Base-by-base conservation (phyloP, 2,329 filamentous ascomycete species). In the Stemphylium vesicarium region DNA sequence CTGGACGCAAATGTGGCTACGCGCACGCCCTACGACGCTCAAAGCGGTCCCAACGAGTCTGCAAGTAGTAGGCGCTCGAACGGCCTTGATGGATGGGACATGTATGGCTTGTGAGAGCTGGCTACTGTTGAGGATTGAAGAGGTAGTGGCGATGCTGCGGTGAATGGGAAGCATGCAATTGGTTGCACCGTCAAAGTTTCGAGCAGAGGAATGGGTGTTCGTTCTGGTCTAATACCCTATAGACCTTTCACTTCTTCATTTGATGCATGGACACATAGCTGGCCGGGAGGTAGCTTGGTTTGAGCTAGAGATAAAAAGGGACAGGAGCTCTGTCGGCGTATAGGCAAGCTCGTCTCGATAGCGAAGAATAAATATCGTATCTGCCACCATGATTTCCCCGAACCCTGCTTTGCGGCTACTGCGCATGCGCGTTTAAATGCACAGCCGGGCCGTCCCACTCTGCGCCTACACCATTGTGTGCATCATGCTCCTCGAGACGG, bases 11-110 rank as follows among this genome's bases (percentile, higher is more conserved):
- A 59, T 53, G 67, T 61, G 63, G 72, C 75, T 36, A 73, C 69
- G 57, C 73, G 75, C 57, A 76, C 74, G 42, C 72, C 73, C 50
- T 76, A 69, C 59, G 74, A 76, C 42, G 60, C 54, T 42, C 50
- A 44, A 49, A 35, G 53, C 18, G 44, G 43, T 4, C 43, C 39
- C 39, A 44, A 58, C 53, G 45, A 59, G 38, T 49, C 57, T 55
- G 43, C 45, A 59, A 60, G 58, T 32, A 49, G 46, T 40, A 52
- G 53, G 37, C 47, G 47, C 37, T 53, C 62, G 26, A 60, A 58
- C 38, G 71, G 75, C 59, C 73, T 84, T 56, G 86, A 89, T 75
- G 86, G 86, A 56, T 89, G 87, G 87, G 84, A 84, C 64, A 80
- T 87, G 68, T 89, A 89, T 69, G 85, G 84, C 68, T 75, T 89